Evolutionary conservation across 1,139 yeast genomes (phyloP).

Genomic region (Taphrina deformans): DNA sequence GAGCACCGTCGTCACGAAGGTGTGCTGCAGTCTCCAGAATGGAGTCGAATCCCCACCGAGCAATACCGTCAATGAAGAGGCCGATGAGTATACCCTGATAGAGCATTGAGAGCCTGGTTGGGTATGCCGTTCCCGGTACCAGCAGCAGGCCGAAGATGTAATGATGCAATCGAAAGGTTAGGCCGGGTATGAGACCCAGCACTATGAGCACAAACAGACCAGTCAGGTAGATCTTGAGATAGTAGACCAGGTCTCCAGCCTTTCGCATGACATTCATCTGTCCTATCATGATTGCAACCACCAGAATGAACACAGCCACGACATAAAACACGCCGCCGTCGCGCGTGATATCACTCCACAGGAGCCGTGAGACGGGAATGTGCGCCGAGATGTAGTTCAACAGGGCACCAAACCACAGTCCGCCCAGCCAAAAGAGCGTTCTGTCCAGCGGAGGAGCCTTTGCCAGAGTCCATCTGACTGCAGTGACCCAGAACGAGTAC

Average conservation of each 20-base stretch:
- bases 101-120: constrained; percentile 66
- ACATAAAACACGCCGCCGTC: constrained; percentile 58
- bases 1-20: constrained; percentile 67
- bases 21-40: constrained; percentile 74
- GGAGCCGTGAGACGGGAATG: constrained; percentile 81
- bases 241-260: constrained; percentile 67
- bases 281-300: constrained; percentile 58
- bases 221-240: constrained; percentile 54
- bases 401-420: constrained; percentile 80
- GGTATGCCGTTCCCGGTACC: constrained; percentile 71
- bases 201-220: constrained; percentile 53
- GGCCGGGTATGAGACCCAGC: constrained; percentile 61
- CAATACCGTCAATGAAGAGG: constrained; percentile 75
- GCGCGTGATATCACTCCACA: constrained; percentile 63
- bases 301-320: constrained; percentile 55
- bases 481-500: constrained; percentile 55
- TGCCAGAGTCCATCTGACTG: constrained; percentile 25
- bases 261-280: constrained; percentile 75
- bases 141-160: constrained; percentile 76
- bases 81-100: constrained; percentile 87
- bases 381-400: constrained; percentile 87
- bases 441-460: constrained; percentile 49
- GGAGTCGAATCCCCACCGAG: constrained; percentile 92
- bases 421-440: constrained; percentile 68
- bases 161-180: constrained; percentile 82